phyloP scores from a whole-genome alignment of 78 protist genomes.

The Speleostelium caveatum region DNA sequence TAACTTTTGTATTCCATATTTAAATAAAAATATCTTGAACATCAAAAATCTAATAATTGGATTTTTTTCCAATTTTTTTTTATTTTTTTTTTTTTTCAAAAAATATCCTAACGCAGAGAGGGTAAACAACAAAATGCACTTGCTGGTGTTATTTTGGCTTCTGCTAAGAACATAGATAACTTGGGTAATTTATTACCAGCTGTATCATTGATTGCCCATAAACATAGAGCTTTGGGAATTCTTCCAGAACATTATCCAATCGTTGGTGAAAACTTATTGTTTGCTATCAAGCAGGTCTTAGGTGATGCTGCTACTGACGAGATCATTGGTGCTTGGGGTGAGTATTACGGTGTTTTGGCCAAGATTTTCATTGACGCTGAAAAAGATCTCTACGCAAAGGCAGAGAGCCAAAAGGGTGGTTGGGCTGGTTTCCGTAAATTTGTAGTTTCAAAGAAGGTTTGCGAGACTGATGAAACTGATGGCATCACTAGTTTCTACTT shows the following conservation, averaged over 20 bases:
- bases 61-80: no score
- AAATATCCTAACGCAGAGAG: no score
- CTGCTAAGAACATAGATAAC: constrained; percentile 33
- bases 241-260: constrained; percentile 50
- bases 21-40: no score
- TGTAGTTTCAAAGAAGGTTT: constrained; percentile 2
- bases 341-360: constrained; percentile 19
- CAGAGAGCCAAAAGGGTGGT: constrained; percentile 11
- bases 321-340: constrained; percentile 35
- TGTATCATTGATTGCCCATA: constrained; percentile 23
- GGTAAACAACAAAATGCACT: constrained; percentile 32
- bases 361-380: constrained; percentile 32
- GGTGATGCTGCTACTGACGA: constrained; percentile 14
- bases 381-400: neutral
- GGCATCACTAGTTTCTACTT: constrained; percentile 11
- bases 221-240: constrained; percentile 33
- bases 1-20: no score
- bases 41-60: no score
- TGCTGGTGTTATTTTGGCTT: constrained; percentile 10
- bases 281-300: constrained; percentile 12
- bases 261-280: constrained; percentile 26
- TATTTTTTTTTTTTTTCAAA: no score
- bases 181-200: constrained; percentile 3
- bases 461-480: neutral
- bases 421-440: constrained; percentile 35